Evolutionary conservation across 202 grass and related monocot genomes (phyloP), one percentile per base, ranked within the genome.

Genomic region (Musa balbisiana): DNA sequence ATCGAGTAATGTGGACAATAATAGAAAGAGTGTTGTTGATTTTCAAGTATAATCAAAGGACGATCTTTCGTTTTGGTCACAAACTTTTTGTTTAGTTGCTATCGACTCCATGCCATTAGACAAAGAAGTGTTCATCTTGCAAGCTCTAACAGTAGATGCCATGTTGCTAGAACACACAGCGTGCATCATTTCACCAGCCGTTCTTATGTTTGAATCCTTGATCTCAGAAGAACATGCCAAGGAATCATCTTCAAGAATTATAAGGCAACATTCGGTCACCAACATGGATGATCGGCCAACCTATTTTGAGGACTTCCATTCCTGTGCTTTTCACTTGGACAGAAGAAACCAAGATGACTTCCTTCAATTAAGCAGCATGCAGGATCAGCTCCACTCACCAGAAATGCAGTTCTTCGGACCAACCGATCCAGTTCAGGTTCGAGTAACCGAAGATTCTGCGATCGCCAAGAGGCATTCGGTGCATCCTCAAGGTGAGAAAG

Each of bases 251-350:
- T 10, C 49, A n/a, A 52, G 49, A 12, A 71, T 71, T 52, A 15
- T 29, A 16, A 13, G 17, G 15, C 17, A 1, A 52, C 2, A 51
- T 51, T 11, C 11, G 1, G 5, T 19, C 19, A 20, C 49, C 2
- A 21, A 51, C 15, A 71, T 71, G 68, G 68, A 71, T n/a, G 49
- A 71, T 51, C 68, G 25, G 26, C 72, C 53, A 15, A 56, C 22
- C 19, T 56, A 56, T 29, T 56, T 19, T 24, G 72, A 74, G 9
- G 72, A 56, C 17, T 74, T 74, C 14, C 17, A 51, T 2, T 25
- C 72, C 52, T 25, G 24, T 58, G 52, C 52, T 9, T 74, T 29
- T 26, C 53, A 56, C 10, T 56, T 54, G 72, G 72, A 73, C 22
- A 55, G 52, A 19, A 73, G 71, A 74, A 56, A 1, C 27, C 52